Percentiles rank a stretch among this genome's conserved stretches.
Conservation (phyloP, 1,139 yeast species). For the Zygotorulaspora mrakii region DNA sequence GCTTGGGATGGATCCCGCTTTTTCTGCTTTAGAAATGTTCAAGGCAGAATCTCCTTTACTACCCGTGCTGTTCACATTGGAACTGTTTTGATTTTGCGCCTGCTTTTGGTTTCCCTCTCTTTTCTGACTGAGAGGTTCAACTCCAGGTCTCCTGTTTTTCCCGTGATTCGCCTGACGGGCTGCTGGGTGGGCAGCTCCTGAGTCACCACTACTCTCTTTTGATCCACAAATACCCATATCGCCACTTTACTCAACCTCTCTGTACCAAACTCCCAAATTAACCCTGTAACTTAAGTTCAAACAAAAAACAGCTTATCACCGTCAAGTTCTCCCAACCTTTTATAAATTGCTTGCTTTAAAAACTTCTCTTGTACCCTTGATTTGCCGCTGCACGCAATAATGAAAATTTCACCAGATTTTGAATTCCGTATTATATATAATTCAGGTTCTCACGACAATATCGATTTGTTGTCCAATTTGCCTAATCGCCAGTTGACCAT, state of each 20-base stretch:
- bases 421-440: too few relatives aligned
- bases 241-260: not conserved
- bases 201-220: conserved; percentile 18
- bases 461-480: too few relatives aligned
- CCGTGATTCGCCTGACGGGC: conserved; percentile 5
- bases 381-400: not conserved
- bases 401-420: too few relatives aligned
- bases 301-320: too few relatives aligned
- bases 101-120: not conserved
- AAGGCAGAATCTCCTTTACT: not conserved
- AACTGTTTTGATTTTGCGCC: too few relatives aligned
- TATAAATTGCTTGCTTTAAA: not conserved
- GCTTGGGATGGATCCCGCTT: conserved; percentile 1
- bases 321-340: not conserved
- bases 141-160: conserved; percentile 1
- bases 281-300: not conserved
- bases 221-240: conserved; percentile 35
- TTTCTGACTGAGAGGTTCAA: conserved; percentile 4
- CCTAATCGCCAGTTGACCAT: too few relatives aligned
- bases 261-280: not conserved
- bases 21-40: conserved; percentile 7
- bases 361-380: not conserved
- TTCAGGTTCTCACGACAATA: too few relatives aligned
- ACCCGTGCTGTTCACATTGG: too few relatives aligned
- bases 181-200: not conserved